These are phyloP conservation scores for Lophium mytilinum DNA, from an alignment of 495 filamentous ascomycete species.

Conservation along the genomic window DNA sequence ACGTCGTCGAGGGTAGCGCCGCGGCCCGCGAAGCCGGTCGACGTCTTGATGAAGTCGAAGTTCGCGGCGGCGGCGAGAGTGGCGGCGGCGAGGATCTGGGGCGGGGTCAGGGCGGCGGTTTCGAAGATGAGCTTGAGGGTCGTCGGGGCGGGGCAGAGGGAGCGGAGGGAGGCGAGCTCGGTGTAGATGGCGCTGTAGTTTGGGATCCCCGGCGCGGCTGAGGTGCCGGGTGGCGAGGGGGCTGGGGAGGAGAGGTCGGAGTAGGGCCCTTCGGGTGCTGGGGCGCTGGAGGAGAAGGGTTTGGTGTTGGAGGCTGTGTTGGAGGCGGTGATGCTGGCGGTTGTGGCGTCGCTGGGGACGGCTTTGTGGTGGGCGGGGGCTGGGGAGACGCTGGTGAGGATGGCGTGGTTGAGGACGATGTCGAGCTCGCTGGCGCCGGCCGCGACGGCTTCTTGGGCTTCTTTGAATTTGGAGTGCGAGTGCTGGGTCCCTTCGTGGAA, in stretches of 20 bases:
- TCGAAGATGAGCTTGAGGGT: conserved; percentile 61
- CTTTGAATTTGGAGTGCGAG: conserved; percentile 41
- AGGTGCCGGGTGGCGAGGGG: background rate
- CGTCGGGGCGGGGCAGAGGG: conserved; percentile 41
- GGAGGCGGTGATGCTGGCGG: conserved; percentile 7
- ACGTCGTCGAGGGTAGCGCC: conserved; percentile 52
- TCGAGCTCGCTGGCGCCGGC: conserved; percentile 58
- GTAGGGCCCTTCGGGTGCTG: conserved; percentile 14
- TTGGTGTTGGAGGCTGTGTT: conserved; percentile 18
- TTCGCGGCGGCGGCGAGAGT: conserved; percentile 51
- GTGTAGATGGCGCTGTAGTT: conserved; percentile 46
- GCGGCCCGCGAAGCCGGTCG: conserved; percentile 57
- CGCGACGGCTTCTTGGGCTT: conserved; percentile 40
- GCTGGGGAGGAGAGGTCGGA: background rate
- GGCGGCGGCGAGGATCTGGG: conserved; percentile 53
- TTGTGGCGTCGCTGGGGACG: conserved; percentile 4
- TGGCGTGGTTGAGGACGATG: conserved; percentile 56
- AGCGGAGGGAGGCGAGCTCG: conserved; percentile 50
- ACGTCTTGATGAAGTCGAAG: conserved; percentile 62
- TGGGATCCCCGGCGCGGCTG: conserved; percentile 1
- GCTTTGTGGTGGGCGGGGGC: background rate
- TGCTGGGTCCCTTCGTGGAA: conserved; percentile 58
- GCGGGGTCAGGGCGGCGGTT: conserved; percentile 47
- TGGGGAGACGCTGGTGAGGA: conserved; percentile 36
- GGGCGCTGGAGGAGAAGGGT: conserved; percentile 2